Base-by-base conservation (phyloP, 208 protist genomes). In the Crithidia fasciculata region DNA sequence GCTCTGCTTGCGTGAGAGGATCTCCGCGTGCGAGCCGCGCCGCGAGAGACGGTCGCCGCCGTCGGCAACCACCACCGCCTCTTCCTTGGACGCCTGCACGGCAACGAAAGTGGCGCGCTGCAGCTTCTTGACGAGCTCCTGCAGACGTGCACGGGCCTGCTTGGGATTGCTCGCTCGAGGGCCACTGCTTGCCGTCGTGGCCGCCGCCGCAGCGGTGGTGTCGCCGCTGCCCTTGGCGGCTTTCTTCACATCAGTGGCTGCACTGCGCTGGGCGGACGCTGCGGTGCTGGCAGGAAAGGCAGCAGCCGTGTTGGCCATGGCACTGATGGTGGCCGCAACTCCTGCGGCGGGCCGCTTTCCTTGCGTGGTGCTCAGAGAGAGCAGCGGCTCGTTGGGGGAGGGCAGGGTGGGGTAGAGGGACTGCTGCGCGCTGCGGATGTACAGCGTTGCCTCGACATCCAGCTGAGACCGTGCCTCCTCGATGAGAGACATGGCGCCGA, bases 391-490 rank as follows among this genome's bases (percentile, higher is more conserved):
- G 15, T 69, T 45, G 37, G n/a, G 13, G 52, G 64, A 40, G 8
- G 64, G 63, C 82, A 82, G 63, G 82, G 86, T 18, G 53, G 55
- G 69, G 73, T 78, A 12, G 78, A 69, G 52, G 70, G 43, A 8
- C 44, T 52, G 69, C 62, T 83, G 58, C 44, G 36, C 41, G 16
- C 9, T 45, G 40, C 59, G 59, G 43, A 69, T 56, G 47, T 72
- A 81, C 41, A 44, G 18, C 10, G n/a, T 3, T 50, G 72, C 47
- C 56, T 81, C 76, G 59, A 40, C 67, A 16, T 75, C 69, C 39
- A 81, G 62, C 57, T 81, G 76, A 12, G 36, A 41, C 13, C 76
- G 68, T 12, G 63, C 76, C 36, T 81, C 76, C 37, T 74, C 76
- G 37, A 81, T 15, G 16, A 75, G 53, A 45, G 63, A 50, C 76